These are phyloP conservation scores for Salix koriyanagi DNA, from an alignment of 345 rosid genomes.

Conservation along the genomic window DNA sequence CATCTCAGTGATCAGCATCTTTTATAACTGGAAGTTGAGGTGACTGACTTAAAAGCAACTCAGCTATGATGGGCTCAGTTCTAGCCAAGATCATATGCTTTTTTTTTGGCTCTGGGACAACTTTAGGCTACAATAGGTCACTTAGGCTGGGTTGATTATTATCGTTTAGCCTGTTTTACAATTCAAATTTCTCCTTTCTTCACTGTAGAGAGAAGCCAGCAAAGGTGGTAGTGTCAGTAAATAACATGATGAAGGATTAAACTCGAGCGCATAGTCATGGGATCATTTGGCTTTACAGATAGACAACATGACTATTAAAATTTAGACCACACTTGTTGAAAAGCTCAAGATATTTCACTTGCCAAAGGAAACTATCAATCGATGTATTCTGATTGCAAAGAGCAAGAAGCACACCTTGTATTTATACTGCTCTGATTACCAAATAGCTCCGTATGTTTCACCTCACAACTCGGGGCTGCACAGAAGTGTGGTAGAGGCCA, in stretches of 20 bases:
- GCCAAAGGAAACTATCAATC: not conserved
- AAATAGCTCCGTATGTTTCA: not conserved
- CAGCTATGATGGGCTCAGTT: constrained; percentile 1
- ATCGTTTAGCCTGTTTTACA: not conserved
- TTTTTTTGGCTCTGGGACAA: constrained; percentile 9
- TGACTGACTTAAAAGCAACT: not conserved
- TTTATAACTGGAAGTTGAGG: not conserved
- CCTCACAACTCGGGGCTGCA: not conserved
- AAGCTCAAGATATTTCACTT: not conserved
- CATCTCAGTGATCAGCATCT: not conserved
- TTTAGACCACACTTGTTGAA: not conserved
- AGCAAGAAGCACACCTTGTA: not conserved
- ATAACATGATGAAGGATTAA: not conserved
- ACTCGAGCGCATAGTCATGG: not conserved
- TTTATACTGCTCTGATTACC: not conserved
- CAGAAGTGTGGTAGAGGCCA: not conserved
- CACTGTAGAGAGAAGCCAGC: not conserved
- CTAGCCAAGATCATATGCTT: constrained; percentile 17
- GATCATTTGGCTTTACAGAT: not conserved
- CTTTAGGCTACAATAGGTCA: constrained; percentile 5
- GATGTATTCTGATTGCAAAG: not conserved
- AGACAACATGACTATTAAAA: not conserved
- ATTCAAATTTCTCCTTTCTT: not conserved
- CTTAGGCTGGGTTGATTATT: not conserved
- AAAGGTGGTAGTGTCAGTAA: not conserved